Percentiles rank a stretch among this genome's conserved stretches.
Conservation (phyloP, 495 filamentous ascomycete genomes). For the Podospora bellae-mahoneyi region DNA sequence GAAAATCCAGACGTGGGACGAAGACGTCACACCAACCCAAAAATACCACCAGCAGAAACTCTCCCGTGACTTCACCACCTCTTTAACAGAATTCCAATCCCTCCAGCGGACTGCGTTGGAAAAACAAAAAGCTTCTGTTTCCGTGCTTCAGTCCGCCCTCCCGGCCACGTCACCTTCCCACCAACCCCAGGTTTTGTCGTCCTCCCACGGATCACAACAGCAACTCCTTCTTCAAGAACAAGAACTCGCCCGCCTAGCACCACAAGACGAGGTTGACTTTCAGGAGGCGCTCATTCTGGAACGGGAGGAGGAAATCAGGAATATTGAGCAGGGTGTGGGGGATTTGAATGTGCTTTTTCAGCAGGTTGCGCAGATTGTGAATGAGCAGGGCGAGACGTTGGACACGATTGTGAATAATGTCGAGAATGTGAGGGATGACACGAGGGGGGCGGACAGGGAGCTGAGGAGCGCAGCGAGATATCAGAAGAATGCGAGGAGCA, state of each 20-base stretch:
- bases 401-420: conserved; percentile 89
- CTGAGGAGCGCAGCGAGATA: conserved; percentile 77
- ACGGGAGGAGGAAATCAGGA: conserved; percentile 91
- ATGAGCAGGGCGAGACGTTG: conserved; percentile 84
- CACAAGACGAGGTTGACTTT: conserved; percentile 96
- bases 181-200: conserved; percentile 10
- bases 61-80: conserved; percentile 82
- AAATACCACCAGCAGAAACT: conserved; percentile 93
- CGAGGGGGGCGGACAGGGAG: conserved; percentile 79
- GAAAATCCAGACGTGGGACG: conserved; percentile 85
- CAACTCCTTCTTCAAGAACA: conserved; percentile 58
- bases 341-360: conserved; percentile 96
- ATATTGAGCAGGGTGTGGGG: conserved; percentile 92
- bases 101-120: conserved; percentile 86
- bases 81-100: conserved; percentile 82
- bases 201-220: conserved; percentile 25
- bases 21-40: conserved; percentile 76
- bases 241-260: conserved; percentile 74
- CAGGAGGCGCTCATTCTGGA: conserved; percentile 93
- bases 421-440: conserved; percentile 71
- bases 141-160: conserved; percentile 70
- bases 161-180: conserved; percentile 25
- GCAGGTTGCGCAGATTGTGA: conserved; percentile 94
- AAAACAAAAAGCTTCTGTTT: conserved; percentile 83
- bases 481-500: conserved; percentile 89